These are phyloP conservation scores for Fraxinus quadrangulata DNA, from an alignment of 257 asterid genomes.

Conservation along the genomic window DNA sequence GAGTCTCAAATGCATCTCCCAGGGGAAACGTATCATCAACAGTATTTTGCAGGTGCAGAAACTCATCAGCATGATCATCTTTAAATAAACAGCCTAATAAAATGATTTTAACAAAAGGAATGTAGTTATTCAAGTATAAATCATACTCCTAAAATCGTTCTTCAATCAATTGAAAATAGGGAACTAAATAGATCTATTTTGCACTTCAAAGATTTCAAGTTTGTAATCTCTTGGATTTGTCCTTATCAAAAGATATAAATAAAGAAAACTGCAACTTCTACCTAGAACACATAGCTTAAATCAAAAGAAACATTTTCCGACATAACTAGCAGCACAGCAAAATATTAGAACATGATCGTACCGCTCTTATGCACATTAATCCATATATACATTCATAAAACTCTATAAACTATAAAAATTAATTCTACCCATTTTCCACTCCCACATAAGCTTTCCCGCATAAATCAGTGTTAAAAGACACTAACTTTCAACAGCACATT, in stretches of 20 bases:
- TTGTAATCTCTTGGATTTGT: not conserved
- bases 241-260: not conserved
- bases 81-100: conserved; percentile 35
- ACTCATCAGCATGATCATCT: conserved; percentile 37
- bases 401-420: conserved; percentile 6
- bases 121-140: conserved; percentile 15
- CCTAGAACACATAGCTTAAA: conserved; percentile 6
- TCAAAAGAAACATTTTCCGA: not conserved
- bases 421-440: not conserved
- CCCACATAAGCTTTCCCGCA: conserved; percentile 8
- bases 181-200: conserved; percentile 1
- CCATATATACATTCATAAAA: not conserved
- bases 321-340: not conserved
- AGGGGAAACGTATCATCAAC: conserved; percentile 48
- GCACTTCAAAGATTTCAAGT: not conserved
- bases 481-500: not conserved
- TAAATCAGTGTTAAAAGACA: not conserved
- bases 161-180: not conserved
- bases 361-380: not conserved
- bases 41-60: conserved; percentile 29
- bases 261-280: not conserved
- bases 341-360: not conserved
- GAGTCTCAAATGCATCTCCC: conserved; percentile 64
- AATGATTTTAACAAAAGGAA: conserved; percentile 13
- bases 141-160: not conserved